These are phyloP conservation scores for Ceratobasidium sp. DNA, from an alignment of 1,284 basidiomycete genomes.

Conservation along the genomic window DNA sequence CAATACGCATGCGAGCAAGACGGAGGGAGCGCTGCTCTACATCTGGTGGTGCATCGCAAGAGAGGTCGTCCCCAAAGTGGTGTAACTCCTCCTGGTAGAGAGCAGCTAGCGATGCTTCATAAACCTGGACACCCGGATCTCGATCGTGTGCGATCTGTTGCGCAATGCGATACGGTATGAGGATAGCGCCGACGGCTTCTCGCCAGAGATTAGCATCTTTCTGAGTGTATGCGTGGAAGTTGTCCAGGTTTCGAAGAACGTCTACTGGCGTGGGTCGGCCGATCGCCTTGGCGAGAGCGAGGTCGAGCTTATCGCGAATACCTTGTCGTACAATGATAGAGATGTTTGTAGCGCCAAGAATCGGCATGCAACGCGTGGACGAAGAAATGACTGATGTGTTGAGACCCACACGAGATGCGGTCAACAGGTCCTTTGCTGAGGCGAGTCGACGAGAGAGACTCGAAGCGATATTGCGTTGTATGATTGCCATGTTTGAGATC, in stretches of 20 bases:
- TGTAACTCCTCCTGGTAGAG: constrained; percentile 64
- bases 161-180: background rate
- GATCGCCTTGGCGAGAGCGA: background rate
- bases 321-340: background rate
- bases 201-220: background rate
- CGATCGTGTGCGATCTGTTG: constrained; percentile 55
- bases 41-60: constrained; percentile 50
- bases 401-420: too few species aligned
- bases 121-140: constrained; percentile 66
- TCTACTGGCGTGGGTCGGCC: background rate
- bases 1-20: constrained; percentile 63
- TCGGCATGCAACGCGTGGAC: background rate
- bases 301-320: background rate
- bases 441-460: constrained; percentile 1
- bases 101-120: constrained; percentile 66
- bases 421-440: too few species aligned
- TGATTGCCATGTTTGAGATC: constrained; percentile 54
- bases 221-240: background rate
- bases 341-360: background rate
- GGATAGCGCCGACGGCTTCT: background rate
- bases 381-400: too few species aligned
- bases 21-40: constrained; percentile 63
- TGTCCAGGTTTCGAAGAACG: background rate
- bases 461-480: constrained; percentile 72
- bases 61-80: background rate